Percentiles rank a stretch among this genome's conserved stretches.
These are phyloP conservation scores for Hypholoma fasciculare DNA, from an alignment of 768 basidiomycete species.

Conservation along the genomic window DNA sequence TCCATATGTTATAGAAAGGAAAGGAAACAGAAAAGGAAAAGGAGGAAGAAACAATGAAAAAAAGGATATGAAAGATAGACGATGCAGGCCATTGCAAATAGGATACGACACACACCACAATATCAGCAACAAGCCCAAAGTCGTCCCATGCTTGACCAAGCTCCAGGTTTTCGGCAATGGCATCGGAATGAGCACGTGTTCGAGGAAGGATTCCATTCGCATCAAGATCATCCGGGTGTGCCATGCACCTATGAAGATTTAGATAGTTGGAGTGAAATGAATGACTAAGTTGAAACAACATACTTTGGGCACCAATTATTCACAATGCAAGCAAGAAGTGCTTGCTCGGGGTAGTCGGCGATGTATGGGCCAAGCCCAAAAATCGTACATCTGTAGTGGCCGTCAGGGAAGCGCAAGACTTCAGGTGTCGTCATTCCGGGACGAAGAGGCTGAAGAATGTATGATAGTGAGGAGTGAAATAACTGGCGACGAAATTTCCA, in stretches of 20 bases:
- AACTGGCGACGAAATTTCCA: too few species aligned
- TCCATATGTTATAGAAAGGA: conserved; percentile 29
- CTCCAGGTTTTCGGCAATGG: neutral
- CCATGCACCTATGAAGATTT: neutral
- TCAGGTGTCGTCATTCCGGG: neutral
- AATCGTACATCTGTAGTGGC: neutral
- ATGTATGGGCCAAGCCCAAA: neutral
- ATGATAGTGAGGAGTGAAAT: neutral
- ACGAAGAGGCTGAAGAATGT: neutral
- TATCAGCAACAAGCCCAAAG: conserved; percentile 1
- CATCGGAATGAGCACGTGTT: neutral
- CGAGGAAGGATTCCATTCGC: neutral
- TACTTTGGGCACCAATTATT: neutral
- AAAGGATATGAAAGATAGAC: too few species aligned
- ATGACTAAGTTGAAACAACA: neutral
- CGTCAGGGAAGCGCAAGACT: neutral
- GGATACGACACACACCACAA: neutral
- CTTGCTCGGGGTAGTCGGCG: neutral
- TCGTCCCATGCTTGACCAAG: neutral
- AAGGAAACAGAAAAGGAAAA: conserved; percentile 22
- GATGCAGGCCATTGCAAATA: neutral
- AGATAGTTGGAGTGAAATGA: neutral
- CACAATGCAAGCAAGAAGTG: neutral
- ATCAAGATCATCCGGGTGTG: neutral
- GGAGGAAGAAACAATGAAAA: too few species aligned